These are phyloP conservation scores for Phialemonium atrogriseum DNA, from an alignment of 2,329 filamentous ascomycete species.

Conservation along the genomic window DNA sequence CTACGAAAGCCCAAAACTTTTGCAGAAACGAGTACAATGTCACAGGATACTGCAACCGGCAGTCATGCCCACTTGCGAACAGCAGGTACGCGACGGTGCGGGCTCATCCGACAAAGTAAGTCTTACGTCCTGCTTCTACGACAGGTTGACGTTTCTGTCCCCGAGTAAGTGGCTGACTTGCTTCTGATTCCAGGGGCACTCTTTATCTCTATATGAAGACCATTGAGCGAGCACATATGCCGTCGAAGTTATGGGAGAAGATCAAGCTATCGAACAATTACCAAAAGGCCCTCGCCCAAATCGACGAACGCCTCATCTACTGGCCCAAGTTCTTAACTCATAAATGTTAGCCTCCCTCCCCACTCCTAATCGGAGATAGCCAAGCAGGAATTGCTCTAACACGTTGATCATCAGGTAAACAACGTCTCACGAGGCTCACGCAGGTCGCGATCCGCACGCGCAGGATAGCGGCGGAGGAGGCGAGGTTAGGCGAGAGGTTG, in stretches of 20 bases:
- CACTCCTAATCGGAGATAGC: no score
- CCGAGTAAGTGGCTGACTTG: no score
- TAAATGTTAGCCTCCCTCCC: constrained; percentile 48
- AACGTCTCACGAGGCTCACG: constrained; percentile 82
- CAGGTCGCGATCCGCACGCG: constrained; percentile 81
- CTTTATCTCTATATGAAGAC: constrained; percentile 98
- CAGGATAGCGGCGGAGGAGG: constrained; percentile 79
- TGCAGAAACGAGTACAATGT: constrained; percentile 83
- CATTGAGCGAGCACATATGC: constrained; percentile 78
- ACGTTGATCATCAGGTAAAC: no score
- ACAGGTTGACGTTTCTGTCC: no score
- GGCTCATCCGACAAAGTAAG: constrained; percentile 50
- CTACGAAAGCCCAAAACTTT: constrained; percentile 79
- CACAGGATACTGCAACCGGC: constrained; percentile 43
- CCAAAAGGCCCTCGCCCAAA: constrained; percentile 75
- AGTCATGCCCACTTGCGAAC: constrained; percentile 87
- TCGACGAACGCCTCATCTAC: constrained; percentile 81
- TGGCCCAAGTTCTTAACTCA: constrained; percentile 91
- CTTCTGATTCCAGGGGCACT: no score
- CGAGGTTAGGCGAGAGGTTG: constrained; percentile 76
- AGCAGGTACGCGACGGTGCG: constrained; percentile 88
- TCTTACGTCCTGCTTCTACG: constrained; percentile 3
- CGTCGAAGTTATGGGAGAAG: constrained; percentile 88
- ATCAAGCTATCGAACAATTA: constrained; percentile 90
- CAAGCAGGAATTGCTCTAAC: background rate